Conservation (phyloP, 371 early-diverging fungal genomes). For the Basidiobolus meristosporus region DNA sequence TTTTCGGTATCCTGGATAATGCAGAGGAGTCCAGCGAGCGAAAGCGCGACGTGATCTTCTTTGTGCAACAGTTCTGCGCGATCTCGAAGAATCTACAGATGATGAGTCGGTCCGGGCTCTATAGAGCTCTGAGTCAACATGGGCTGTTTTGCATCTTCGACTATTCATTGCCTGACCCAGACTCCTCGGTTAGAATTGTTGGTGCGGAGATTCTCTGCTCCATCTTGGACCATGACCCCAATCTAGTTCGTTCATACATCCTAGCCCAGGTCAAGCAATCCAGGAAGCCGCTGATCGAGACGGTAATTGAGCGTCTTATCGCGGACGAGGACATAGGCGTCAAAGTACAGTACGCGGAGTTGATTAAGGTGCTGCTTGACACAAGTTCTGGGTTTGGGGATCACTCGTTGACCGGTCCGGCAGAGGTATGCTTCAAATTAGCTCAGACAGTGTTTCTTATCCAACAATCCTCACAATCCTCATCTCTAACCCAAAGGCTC, state of each 20-base stretch:
- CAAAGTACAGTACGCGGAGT: constrained; percentile 49
- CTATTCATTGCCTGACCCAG: constrained; percentile 25
- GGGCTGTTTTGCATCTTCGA: constrained; percentile 64
- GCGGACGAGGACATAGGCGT: constrained; percentile 33
- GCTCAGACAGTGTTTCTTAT: background rate
- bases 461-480: too few relatives aligned
- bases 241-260: constrained; percentile 44
- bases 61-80: constrained; percentile 51
- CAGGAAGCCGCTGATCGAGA: constrained; percentile 26
- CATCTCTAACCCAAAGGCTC: too few relatives aligned
- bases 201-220: constrained; percentile 46
- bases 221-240: constrained; percentile 60
- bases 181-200: constrained; percentile 26
- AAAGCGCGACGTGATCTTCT: constrained; percentile 44
- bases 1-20: constrained; percentile 39
- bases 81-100: constrained; percentile 49
- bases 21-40: constrained; percentile 18
- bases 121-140: constrained; percentile 40
- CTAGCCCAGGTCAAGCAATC: constrained; percentile 29
- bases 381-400: constrained; percentile 12
- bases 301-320: constrained; percentile 37
- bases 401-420: constrained; percentile 3
- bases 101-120: constrained; percentile 27
- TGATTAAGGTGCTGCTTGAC: constrained; percentile 51
- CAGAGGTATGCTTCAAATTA: constrained; percentile 6